A percentile compares a stretch with the other conserved stretches of the same genome.
Evolutionary conservation across 2,329 filamentous ascomycete species (phyloP).

Genomic region (Sclerotinia borealis): DNA sequence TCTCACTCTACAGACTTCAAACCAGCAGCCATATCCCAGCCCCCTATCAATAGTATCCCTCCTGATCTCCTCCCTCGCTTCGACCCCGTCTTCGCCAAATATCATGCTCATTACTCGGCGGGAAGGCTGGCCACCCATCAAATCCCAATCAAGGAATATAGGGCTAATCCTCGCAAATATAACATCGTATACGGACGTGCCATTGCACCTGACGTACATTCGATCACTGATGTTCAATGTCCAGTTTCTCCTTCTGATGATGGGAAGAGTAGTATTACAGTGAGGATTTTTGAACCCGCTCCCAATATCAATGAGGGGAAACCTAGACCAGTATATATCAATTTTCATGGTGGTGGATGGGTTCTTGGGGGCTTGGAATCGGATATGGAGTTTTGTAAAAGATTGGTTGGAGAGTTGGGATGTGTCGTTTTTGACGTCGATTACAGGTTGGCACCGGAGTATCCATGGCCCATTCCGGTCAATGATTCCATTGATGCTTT

Average conservation of each 20-base stretch:
- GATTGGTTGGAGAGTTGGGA: conserved; percentile 35
- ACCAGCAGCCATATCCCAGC: conserved; percentile 26
- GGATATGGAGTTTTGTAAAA: conserved; percentile 39
- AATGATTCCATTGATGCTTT: conserved; percentile 41
- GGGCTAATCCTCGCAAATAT: conserved; percentile 37
- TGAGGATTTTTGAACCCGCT: conserved; percentile 37
- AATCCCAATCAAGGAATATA: conserved; percentile 30
- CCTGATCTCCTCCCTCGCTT: conserved; percentile 34
- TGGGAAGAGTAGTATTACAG: conserved; percentile 33
- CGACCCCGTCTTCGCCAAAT: conserved; percentile 37
- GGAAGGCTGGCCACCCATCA: conserved; percentile 39
- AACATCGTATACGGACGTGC: conserved; percentile 34
- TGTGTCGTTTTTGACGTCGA: conserved; percentile 40
- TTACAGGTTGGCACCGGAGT: conserved; percentile 40
- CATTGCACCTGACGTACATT: conserved; percentile 32
- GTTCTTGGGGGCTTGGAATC: conserved; percentile 37
- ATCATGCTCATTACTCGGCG: conserved; percentile 38
- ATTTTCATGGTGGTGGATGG: conserved; percentile 34
- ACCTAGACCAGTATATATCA: conserved; percentile 35
- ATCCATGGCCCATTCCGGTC: conserved; percentile 39
- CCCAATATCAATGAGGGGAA: conserved; percentile 25
- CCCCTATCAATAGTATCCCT: conserved; percentile 39
- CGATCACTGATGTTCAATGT: conserved; percentile 35
- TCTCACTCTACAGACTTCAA: conserved; percentile 1
- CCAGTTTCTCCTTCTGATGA: conserved; percentile 34